Evolutionary conservation across 768 basidiomycete species (phyloP).

Genomic region (Russula abietina): DNA sequence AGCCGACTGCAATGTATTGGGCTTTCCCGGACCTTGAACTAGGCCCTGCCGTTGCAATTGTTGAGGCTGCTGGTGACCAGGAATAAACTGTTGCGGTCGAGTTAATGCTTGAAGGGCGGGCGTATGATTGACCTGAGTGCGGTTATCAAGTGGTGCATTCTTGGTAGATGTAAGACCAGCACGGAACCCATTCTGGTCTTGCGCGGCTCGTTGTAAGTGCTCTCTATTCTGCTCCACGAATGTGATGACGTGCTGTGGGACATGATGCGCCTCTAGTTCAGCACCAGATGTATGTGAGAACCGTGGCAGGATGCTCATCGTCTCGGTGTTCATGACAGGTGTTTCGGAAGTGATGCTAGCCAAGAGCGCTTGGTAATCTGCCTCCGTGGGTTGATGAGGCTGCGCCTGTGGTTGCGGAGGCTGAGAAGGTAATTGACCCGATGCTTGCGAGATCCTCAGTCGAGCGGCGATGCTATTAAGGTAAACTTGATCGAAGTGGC

Average conservation of each 20-base stretch:
- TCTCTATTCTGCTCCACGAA: constrained; percentile 19
- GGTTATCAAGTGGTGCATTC: constrained; percentile 8
- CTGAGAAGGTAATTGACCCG: neutral
- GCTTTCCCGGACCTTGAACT: constrained; percentile 1
- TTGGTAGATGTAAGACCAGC: constrained; percentile 14
- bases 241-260: constrained; percentile 11
- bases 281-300: constrained; percentile 20
- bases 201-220: constrained; percentile 11
- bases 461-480: neutral
- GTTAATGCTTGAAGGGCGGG: neutral
- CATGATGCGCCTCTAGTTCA: constrained; percentile 15
- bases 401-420: constrained; percentile 6
- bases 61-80: constrained; percentile 3
- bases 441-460: neutral
- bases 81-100: constrained; percentile 4
- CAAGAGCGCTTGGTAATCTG: constrained; percentile 18
- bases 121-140: constrained; percentile 9
- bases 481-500: constrained; percentile 16
- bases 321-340: neutral
- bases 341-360: constrained; percentile 1
- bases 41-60: neutral
- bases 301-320: constrained; percentile 20
- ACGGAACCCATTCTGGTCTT: constrained; percentile 22
- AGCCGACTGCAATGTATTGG: neutral
- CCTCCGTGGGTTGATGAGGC: constrained; percentile 13